Evolutionary conservation across 129 eudicot genomes (phyloP), one percentile per base, ranked within the genome.

Genomic region (Flaveria robusta): DNA sequence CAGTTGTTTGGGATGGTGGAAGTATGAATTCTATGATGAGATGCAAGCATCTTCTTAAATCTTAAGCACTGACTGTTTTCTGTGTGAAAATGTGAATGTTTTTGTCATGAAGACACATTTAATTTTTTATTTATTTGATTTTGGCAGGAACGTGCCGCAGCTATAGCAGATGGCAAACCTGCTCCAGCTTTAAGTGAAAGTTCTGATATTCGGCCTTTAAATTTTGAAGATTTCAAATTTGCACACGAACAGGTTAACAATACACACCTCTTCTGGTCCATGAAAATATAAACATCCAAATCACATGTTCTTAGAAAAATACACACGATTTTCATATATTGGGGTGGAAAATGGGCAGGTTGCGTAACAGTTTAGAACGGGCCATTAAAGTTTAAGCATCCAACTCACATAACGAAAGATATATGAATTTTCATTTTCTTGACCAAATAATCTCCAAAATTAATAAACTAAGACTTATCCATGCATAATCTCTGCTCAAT

Each of bases 141-240:
- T 52, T 90, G 70, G 51, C 89, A 90, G 98, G 98, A 90, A 75
- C 85, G 24, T 60, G 90, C 76, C 41, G 85, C 91, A 22, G 97
- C 98, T 70, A 22, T 85, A 75, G 90, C 91, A 79, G 96, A 88
- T 79, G 96, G 96, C 52, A 88, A 79, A 79, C 88, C 92, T 31
- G 75, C 80, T 42, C 98, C 98, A 23, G 87, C 98, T 63, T 79
- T 91, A 69, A 87, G 96, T 34, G 86, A 87, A 60, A 85, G 96
- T 77, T 82, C 93, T 43, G 98, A 93, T 74, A 87, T 93, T 23
- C 92, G 98, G 74, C 83, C 98, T 70, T 68, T 93, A 27, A 85
- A 87, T 68, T 80, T 87, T 83, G 96, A 88, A 3, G 98, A 93
- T 84, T 93, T 93, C 68, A 93, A 76, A 71, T 77, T 70, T 71